These are phyloP conservation scores for Phaeotremella fagi DNA, from an alignment of 768 basidiomycete species.

Conservation along the genomic window DNA sequence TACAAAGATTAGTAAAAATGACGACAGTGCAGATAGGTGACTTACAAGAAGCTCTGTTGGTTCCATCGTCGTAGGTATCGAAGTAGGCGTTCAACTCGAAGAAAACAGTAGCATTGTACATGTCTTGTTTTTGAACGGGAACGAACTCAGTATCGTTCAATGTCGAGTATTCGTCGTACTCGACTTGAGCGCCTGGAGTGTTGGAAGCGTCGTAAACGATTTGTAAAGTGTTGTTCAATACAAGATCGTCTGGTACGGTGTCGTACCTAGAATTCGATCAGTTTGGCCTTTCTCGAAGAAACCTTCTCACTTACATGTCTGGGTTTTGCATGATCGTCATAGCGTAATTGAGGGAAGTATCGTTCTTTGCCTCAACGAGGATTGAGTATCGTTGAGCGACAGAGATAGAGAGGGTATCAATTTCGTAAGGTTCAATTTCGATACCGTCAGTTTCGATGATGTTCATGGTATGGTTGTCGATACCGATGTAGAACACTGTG, in stretches of 20 bases:
- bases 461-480: constrained; percentile 51
- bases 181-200: constrained; percentile 54
- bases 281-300: not conserved
- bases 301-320: constrained; percentile 57
- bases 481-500: constrained; percentile 47
- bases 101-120: constrained; percentile 54
- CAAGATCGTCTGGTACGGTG: constrained; percentile 62
- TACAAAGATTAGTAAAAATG: not conserved
- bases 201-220: constrained; percentile 66
- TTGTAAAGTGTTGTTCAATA: constrained; percentile 76
- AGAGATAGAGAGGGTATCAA: constrained; percentile 67
- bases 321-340: constrained; percentile 60
- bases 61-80: constrained; percentile 59
- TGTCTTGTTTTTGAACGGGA: constrained; percentile 56
- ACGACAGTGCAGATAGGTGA: not conserved
- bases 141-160: constrained; percentile 56
- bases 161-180: constrained; percentile 48
- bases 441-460: constrained; percentile 51
- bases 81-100: constrained; percentile 71
- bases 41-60: constrained; percentile 48
- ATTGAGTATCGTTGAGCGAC: constrained; percentile 92
- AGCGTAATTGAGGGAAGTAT: constrained; percentile 75
- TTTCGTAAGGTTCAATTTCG: constrained; percentile 68
- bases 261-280: constrained; percentile 71
- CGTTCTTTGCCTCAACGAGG: constrained; percentile 83